Base-by-base conservation (phyloP, 2,329 filamentous ascomycete genomes). In the Epichloe aotearoae region DNA sequence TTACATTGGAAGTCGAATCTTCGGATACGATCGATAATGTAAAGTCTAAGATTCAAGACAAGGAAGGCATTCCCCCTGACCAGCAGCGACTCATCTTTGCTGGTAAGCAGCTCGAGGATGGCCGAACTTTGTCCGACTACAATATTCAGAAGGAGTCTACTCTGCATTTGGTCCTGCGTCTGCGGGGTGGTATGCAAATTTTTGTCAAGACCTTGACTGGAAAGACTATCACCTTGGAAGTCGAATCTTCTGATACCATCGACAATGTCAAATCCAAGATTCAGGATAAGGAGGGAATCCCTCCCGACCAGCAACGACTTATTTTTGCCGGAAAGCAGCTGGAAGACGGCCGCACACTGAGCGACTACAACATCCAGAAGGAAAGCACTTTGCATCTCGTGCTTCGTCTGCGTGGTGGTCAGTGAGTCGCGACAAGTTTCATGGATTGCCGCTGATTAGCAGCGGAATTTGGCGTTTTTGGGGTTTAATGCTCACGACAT, bases 301-400 rank as follows among this genome's bases (percentile, higher is more conserved):
- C 90, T 26, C 90, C 90, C 1, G 90, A 95, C 69, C 90, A 95
- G 70, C 90, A 95, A 71, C 88, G 90, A 61, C 73, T 95, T 11
- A 95, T 95, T 65, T 95, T 95, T 56, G 88, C 89, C 45, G 89
- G 89, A 53, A 95, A 95, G 80, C 88, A 95, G 69, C 72, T 95
- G 1, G 88, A 95, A 67, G 89, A 96, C 59, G 90, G 90, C 47
- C 86, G 90, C 19, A 96, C 90, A 0, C 75, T 96, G 1, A 86
- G 81, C 47, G 91, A 96, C 67, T 96, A 96, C 80, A 96, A 96
- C 74, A 96, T 96, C 46, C 91, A 97, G 69, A 91, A 91, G 73
- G 87, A 91, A 65, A 86, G 82, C 1, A 91, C 87, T 0, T 77
- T 91, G 1, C 86, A 91, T 66, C 66, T 91, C 51, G 86, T 91